Percentiles rank a stretch among this genome's conserved stretches.
Evolutionary conservation across 805 yeast genomes (phyloP).

Genomic region (Kluyveromyces siamensis): DNA sequence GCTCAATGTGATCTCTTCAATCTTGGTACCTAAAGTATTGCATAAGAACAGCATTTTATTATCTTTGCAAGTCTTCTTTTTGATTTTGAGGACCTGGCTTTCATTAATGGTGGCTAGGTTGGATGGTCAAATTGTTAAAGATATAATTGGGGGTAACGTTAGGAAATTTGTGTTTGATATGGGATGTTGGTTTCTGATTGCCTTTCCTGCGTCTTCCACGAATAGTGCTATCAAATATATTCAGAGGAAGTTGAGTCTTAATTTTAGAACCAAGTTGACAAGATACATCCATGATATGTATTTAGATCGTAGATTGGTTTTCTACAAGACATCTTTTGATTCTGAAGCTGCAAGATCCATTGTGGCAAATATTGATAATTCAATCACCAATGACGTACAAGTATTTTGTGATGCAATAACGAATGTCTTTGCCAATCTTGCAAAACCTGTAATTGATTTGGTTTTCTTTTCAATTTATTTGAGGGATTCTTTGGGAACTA

Average conservation of each 20-base stretch:
- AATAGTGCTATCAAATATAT: conserved; percentile 81
- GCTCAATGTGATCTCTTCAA: conserved; percentile 65
- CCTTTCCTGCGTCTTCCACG: conserved; percentile 88
- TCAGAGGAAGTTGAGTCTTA: conserved; percentile 66
- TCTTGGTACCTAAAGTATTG: conserved; percentile 66
- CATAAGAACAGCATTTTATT: conserved; percentile 61
- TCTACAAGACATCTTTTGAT: conserved; percentile 70
- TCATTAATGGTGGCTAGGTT: conserved; percentile 77
- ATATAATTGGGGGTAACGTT: conserved; percentile 75
- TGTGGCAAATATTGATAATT: conserved; percentile 65
- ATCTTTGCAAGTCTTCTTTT: conserved; percentile 60
- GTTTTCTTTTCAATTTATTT: conserved; percentile 77
- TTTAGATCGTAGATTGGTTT: conserved; percentile 69
- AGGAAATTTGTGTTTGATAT: conserved; percentile 67
- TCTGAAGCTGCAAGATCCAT: conserved; percentile 32
- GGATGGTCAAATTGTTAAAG: conserved; percentile 88
- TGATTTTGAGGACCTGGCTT: conserved; percentile 78
- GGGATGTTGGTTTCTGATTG: conserved; percentile 79
- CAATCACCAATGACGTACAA: conserved; percentile 75
- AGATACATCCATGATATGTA: conserved; percentile 88
- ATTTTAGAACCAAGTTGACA: conserved; percentile 74
- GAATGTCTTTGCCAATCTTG: conserved; percentile 76
- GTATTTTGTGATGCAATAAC: conserved; percentile 76
- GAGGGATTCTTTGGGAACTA: conserved; percentile 75
- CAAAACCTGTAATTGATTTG: conserved; percentile 84